Evolutionary conservation across 805 yeast species (phyloP).

Genomic region (Candida yuanshanica): DNA sequence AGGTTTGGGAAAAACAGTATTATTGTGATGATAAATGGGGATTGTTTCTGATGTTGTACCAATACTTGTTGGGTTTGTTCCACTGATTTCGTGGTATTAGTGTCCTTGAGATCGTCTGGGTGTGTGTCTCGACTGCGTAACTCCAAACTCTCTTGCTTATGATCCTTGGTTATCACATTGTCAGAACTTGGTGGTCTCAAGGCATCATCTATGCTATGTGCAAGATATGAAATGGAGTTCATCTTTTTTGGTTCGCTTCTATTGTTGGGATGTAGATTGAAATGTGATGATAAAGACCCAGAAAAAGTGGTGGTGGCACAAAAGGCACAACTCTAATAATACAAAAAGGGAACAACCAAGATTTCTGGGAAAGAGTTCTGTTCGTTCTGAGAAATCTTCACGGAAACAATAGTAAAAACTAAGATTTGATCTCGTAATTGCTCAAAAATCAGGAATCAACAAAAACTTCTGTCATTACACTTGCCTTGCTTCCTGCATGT

Average conservation of each 20-base stretch:
- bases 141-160: not conserved
- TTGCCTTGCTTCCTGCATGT: no score
- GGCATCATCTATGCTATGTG: constrained; percentile 21
- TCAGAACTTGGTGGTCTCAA: constrained; percentile 12
- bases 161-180: constrained; percentile 9
- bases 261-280: not conserved
- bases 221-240: constrained; percentile 25
- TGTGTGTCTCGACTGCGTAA: no score
- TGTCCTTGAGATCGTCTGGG: no score
- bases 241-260: constrained; percentile 1
- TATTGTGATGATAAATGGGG: constrained; percentile 18
- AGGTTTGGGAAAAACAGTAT: constrained; percentile 44
- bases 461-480: no score
- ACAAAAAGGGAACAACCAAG: no score
- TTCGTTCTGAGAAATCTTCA: no score
- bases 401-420: no score
- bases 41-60: not conserved
- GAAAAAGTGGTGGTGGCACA: not conserved
- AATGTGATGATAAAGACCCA: not conserved
- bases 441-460: no score
- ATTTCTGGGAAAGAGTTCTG: no score
- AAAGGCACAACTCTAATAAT: no score
- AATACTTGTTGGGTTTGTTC: not conserved
- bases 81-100: not conserved
- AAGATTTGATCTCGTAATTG: no score